Evolutionary conservation across 768 basidiomycete genomes (phyloP).

Genomic region (Postia placenta): DNA sequence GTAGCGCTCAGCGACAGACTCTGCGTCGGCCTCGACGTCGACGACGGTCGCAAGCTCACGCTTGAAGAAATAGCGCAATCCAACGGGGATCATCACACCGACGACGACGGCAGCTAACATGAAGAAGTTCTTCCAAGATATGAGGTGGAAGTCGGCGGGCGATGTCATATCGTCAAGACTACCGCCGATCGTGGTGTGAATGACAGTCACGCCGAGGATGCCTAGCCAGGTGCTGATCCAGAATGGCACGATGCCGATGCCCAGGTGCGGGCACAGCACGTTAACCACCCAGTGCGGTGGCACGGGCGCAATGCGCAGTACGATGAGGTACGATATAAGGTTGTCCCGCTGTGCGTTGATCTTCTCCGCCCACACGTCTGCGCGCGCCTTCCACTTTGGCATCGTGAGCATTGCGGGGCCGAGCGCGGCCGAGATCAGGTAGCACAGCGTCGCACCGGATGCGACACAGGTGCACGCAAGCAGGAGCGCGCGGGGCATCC

Average conservation of each 20-base stretch:
- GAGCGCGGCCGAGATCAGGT: conserved; percentile 85
- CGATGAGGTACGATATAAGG: conserved; percentile 86
- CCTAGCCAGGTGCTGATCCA: conserved; percentile 90
- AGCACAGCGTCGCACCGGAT: conserved; percentile 86
- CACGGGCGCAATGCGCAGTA: conserved; percentile 90
- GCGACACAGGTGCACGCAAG: conserved; percentile 93
- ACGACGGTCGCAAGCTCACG: conserved; percentile 43
- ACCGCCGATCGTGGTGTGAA: conserved; percentile 92
- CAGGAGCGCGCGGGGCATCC: conserved; percentile 77
- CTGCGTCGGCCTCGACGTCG: conserved; percentile 30
- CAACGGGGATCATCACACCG: conserved; percentile 92
- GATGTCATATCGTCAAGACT: conserved; percentile 95
- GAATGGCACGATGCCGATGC: conserved; percentile 79
- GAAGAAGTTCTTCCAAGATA: conserved; percentile 89
- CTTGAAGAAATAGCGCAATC: conserved; percentile 77
- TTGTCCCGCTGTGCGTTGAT: conserved; percentile 77
- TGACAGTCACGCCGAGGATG: conserved; percentile 85
- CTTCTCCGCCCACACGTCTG: conserved; percentile 79
- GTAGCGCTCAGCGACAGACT: conserved; percentile 27
- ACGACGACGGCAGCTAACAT: conserved; percentile 79
- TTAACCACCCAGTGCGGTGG: conserved; percentile 98
- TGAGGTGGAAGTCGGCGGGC: conserved; percentile 86
- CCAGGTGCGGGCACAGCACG: conserved; percentile 86
- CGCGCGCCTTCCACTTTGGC: conserved; percentile 75
- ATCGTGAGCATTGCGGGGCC: conserved; percentile 88